phyloP scores from a whole-genome alignment of 2,329 filamentous ascomycete species.

The Aspergillus clavatus region DNA sequence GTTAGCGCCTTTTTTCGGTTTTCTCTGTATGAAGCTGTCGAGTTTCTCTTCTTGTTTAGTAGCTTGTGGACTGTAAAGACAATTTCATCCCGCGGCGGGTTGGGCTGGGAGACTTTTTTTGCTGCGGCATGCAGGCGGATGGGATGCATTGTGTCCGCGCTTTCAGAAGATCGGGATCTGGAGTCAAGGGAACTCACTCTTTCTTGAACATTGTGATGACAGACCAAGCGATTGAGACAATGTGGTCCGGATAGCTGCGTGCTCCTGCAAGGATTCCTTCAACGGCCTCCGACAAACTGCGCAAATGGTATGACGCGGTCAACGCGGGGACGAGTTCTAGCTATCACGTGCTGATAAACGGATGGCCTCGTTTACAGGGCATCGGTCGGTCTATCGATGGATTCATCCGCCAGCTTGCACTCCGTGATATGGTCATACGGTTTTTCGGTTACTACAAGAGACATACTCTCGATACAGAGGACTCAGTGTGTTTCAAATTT shows the following conservation, averaged over 20 bases:
- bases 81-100: background rate
- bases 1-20: slow-evolving; percentile 12
- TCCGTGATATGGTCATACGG: too few species aligned
- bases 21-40: too few species aligned
- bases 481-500: too few species aligned
- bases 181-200: slow-evolving; percentile 57
- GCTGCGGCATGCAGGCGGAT: background rate
- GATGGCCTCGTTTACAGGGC: background rate
- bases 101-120: background rate
- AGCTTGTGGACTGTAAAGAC: too few species aligned
- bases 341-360: slow-evolving; percentile 11
- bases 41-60: too few species aligned
- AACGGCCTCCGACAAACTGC: slow-evolving; percentile 5
- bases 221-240: slow-evolving; percentile 5
- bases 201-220: slow-evolving; percentile 75
- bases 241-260: background rate
- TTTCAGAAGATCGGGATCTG: background rate
- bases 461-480: too few species aligned
- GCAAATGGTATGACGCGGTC: slow-evolving; percentile 18
- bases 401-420: too few species aligned
- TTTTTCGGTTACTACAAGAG: too few species aligned
- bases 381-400: background rate
- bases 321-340: slow-evolving; percentile 23
- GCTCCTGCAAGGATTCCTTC: background rate
- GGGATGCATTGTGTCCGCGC: background rate